These are phyloP conservation scores for Pouteria campechiana DNA, from an alignment of 179 eudicot species.

Conservation along the genomic window DNA sequence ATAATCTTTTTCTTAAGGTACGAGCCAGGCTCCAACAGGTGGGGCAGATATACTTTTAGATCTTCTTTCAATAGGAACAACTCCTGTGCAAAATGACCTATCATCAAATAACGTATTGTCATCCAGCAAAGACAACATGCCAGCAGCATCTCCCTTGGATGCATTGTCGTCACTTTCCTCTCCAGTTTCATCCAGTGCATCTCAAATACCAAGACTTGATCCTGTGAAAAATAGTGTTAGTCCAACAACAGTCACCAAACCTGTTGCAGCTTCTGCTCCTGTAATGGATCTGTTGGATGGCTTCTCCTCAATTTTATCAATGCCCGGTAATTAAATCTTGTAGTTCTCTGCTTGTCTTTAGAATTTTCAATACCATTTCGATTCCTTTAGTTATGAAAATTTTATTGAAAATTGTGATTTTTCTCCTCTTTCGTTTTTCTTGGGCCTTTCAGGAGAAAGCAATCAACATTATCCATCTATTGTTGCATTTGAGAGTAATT, in stretches of 20 bases:
- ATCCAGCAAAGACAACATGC: constrained; percentile 34
- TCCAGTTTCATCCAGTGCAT: constrained; percentile 23
- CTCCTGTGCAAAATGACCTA: constrained; percentile 45
- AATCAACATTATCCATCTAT: constrained; percentile 67
- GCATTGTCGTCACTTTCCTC: constrained; percentile 41
- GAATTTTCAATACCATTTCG: constrained; percentile 8
- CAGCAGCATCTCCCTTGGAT: constrained; percentile 28
- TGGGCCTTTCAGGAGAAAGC: constrained; percentile 30
- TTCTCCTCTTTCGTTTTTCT: no score
- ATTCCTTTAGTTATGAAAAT: no score
- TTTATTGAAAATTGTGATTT: no score
- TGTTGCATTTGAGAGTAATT: constrained; percentile 80
- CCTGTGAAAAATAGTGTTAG: no score
- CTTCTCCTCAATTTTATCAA: constrained; percentile 35
- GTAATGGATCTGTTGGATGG: constrained; percentile 79
- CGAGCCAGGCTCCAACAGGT: constrained; percentile 48
- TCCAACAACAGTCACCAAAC: no score
- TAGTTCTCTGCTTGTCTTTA: neutral
- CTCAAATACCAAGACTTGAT: no score
- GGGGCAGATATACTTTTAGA: constrained; percentile 80
- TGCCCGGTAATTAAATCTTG: constrained; percentile 32
- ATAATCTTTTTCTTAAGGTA: constrained; percentile 26
- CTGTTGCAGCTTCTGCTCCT: constrained; percentile 42
- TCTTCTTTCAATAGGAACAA: constrained; percentile 75
- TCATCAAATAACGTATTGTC: constrained; percentile 47